Base-by-base conservation (phyloP, 2,329 filamentous ascomycete species). In the Bipolaris bicolor region DNA sequence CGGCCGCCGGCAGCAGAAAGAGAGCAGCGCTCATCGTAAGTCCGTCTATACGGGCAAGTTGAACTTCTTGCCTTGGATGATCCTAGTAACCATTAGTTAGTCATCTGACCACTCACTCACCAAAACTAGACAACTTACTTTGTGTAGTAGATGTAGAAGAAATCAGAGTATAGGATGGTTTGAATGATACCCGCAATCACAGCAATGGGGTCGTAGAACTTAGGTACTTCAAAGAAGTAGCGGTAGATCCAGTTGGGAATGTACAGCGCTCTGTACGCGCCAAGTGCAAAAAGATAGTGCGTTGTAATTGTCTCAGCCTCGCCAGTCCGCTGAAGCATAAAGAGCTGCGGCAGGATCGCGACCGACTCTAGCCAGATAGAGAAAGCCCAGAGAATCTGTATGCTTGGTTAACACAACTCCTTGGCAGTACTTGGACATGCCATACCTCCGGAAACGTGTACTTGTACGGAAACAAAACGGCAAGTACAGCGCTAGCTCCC, bases 241-340 rank as follows among this genome's bases (percentile, higher is more conserved):
- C 95, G 85, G 80, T 91, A 98, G 70, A 98, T 88, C 95, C 95
- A 99, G 81, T 99, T 99, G 65, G 95, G 95, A 68, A 99, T 99
- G 80, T 99, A 99, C 55, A 99, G 83, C 3, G 93, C 91, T 55
- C 95, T 86, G 82, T 99, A 99, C 62, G 89, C 82, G 33, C 95
- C 95, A 36, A 99, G 83, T 13, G 96, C 94, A 73, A 97, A 97
- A 40, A 99, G 85, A 77, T 99, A 99, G 79, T 99, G 94, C 1
- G 93, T 97, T 11, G 95, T 99, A 74, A 99, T 99, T n/a, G 95
- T 97, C 81, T 99, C 95, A 10, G 95, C 96, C 81, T 98, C 94
- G 66, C 95, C 96, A 0, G 95, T 99, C 70, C 95, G 86, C 81
- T 99, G 95, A 63, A 99, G 84, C 91, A 99, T 96, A 79, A 99